Evolutionary conservation across 352 stramenopile genomes (phyloP).

Genomic region (Globisporangium radiosum): DNA sequence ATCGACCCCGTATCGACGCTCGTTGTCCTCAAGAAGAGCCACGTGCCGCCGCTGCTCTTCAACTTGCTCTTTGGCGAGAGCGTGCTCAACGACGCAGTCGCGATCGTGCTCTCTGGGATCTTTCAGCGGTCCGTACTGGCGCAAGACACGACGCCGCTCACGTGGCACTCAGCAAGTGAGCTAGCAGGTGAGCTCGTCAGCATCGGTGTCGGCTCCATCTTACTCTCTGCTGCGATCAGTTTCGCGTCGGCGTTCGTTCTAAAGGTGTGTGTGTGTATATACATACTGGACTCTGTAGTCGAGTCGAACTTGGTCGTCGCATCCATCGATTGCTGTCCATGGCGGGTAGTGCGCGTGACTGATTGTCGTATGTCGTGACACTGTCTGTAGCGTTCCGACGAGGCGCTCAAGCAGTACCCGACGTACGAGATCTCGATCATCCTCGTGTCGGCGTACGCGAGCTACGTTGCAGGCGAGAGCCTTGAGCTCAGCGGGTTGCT

Average conservation of each 20-base stretch:
- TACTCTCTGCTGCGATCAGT: constrained; percentile 35
- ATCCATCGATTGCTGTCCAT: no score
- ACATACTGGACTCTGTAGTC: no score
- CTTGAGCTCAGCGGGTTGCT: constrained; percentile 66
- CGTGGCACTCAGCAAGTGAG: background rate
- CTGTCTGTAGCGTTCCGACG: constrained; percentile 5
- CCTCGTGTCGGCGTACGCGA: constrained; percentile 33
- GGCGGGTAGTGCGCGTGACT: no score
- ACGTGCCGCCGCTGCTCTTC: constrained; percentile 55
- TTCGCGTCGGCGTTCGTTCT: constrained; percentile 35
- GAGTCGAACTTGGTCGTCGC: no score
- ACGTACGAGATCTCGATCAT: constrained; percentile 71
- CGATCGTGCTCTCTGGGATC: constrained; percentile 70
- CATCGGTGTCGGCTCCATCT: constrained; percentile 41
- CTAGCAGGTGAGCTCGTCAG: constrained; percentile 13
- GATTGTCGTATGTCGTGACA: no score
- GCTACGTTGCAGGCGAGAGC: constrained; percentile 31
- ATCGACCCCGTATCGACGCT: constrained; percentile 82
- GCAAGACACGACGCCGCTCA: constrained; percentile 12
- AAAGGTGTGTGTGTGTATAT: no score
- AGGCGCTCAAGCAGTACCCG: constrained; percentile 21
- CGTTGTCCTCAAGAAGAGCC: constrained; percentile 58
- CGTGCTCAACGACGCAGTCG: constrained; percentile 59
- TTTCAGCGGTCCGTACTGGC: constrained; percentile 39
- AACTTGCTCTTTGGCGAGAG: constrained; percentile 87